These are phyloP conservation scores for Magnolia changhungtana DNA, from an alignment of 164 flowering plant genomes.

Conservation along the genomic window DNA sequence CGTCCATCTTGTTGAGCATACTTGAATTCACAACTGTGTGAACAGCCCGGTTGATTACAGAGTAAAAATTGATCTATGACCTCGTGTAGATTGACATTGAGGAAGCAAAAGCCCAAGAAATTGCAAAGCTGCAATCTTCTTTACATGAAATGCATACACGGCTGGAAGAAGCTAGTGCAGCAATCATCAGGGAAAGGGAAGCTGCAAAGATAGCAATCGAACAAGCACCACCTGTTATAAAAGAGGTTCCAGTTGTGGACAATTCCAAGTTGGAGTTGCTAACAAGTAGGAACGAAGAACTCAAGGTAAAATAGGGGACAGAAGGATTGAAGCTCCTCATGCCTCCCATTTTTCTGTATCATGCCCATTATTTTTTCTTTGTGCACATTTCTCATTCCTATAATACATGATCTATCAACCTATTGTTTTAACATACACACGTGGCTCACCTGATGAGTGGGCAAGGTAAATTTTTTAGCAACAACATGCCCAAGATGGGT, in stretches of 20 bases:
- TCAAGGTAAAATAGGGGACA: conserved; percentile 45
- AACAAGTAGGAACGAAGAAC: conserved; percentile 44
- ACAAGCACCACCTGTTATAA: conserved; percentile 75
- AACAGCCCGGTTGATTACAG: background rate
- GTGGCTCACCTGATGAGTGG: background rate
- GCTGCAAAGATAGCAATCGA: conserved; percentile 74
- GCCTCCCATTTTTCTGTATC: background rate
- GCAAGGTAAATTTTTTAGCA: background rate
- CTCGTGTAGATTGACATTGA: conserved; percentile 61
- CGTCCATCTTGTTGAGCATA: conserved; percentile 5
- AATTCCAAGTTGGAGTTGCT: conserved; percentile 52
- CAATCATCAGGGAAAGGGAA: conserved; percentile 59
- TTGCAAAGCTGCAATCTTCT: conserved; percentile 54
- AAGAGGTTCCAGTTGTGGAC: conserved; percentile 75
- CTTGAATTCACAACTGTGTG: conserved; percentile 8
- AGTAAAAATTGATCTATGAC: background rate
- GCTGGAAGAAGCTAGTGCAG: conserved; percentile 63
- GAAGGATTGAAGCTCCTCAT: too few relatives aligned
- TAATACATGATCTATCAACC: background rate
- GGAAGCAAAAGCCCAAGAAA: conserved; percentile 78
- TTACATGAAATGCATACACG: conserved; percentile 57
- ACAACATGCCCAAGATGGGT: background rate
- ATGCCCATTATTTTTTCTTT: background rate
- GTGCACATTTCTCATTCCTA: background rate
- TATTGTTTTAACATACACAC: background rate